Base-by-base conservation (phyloP, 129 eudicot genomes). In the Flaveria trinervia region DNA sequence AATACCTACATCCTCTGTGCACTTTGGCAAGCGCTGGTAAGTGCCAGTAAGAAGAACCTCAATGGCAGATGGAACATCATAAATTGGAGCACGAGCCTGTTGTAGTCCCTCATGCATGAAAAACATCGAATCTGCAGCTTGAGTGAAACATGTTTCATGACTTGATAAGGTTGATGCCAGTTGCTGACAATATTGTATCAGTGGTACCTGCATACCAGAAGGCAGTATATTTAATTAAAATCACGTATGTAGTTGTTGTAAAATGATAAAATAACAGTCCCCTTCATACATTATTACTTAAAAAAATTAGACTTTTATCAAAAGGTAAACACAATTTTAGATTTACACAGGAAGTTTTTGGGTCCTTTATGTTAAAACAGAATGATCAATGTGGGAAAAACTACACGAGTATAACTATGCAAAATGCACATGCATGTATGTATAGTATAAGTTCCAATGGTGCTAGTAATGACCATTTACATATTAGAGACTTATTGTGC, bases 61-160 rank as follows among this genome's bases (percentile, higher is more conserved):
- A 83, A 86, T 77, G 45, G 99, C 97, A 41, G 99, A 87, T 68
- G 99, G 99, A 77, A 95, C 99, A 92, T 95, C 99, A 86, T 95
- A 95, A 28, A 91, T 88, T 14, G 99, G 99, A 44, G 99, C 97
- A 78, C 99, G 96, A 78, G 99, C 99, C 85, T 92, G 97, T 78
- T 95, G 99, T 72, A 95, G 84, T 65, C 96, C 92, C 78, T 95
- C 99, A 10, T 95, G 99, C 97, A 92, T 95, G 85, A 92, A 95
- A 88, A 87, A 95, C 89, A 95, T 84, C 4, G 96, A 92, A 84
- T 95, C 99, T 26, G 99, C 99, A 79, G 96, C 88, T 84, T 95
- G 99, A 59, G 94, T 95, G 81, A 95, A 95, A 82, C 99, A 95
- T 18, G 92, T 89, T 55, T 95, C 99, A 82, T 95, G 99, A 79